Conservation (phyloP, 257 asterid genomes). For the Fraxinus anomala region DNA sequence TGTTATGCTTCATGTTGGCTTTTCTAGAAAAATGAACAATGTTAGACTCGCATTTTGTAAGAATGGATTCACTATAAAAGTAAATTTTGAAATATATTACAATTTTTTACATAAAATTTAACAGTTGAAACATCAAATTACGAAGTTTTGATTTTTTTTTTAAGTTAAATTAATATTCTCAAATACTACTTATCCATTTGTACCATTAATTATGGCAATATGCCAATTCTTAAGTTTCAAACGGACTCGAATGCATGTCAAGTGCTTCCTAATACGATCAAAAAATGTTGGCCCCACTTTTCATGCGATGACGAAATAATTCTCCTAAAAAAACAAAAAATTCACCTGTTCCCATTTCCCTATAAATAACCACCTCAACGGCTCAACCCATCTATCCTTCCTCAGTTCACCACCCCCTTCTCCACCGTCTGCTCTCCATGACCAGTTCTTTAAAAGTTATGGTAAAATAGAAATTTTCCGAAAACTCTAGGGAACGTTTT, state of each 20-base stretch:
- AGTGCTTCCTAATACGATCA: background rate
- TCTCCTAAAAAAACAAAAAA: conserved; percentile 24
- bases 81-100: no score
- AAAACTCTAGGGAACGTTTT: background rate
- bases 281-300: conserved; percentile 33
- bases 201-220: background rate
- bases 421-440: background rate
- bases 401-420: background rate
- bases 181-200: no score
- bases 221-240: background rate
- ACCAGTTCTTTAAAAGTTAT: background rate
- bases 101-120: background rate
- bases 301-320: conserved; percentile 35
- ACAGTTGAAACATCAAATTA: background rate
- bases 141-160: no score
- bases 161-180: background rate
- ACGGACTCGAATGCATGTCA: background rate
- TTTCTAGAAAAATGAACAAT: background rate
- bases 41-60: background rate
- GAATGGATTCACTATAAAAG: no score
- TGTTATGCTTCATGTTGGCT: background rate
- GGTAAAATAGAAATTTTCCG: background rate
- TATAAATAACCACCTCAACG: conserved; percentile 33
- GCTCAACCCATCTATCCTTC: conserved; percentile 6
- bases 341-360: background rate